Conservation (phyloP, 257 asterid species). For the Linderniella brevidens region DNA sequence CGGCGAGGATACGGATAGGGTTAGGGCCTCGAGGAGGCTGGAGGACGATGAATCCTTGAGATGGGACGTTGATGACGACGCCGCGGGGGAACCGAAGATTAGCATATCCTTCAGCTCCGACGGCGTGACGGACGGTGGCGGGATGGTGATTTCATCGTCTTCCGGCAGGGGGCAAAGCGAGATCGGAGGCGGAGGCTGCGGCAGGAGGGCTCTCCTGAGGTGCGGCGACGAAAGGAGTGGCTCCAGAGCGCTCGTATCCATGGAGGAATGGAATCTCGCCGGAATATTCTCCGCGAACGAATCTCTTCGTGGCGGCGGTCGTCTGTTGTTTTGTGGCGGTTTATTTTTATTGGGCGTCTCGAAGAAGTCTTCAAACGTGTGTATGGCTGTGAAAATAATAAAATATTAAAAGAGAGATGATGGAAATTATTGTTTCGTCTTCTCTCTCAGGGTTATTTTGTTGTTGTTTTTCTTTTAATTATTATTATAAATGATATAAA, state of each 20-base stretch:
- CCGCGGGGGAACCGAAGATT: conserved; percentile 50
- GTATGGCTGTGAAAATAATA: no score
- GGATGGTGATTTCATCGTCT: conserved; percentile 39
- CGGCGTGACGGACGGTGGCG: conserved; percentile 40
- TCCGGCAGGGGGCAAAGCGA: conserved; percentile 56
- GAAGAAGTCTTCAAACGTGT: background rate
- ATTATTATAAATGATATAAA: no score
- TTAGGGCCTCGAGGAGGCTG: conserved; percentile 30
- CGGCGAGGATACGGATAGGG: conserved; percentile 19
- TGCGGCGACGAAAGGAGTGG: conserved; percentile 43
- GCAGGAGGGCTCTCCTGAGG: conserved; percentile 13
- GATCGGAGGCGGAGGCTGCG: conserved; percentile 14
- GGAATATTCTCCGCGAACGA: conserved; percentile 6
- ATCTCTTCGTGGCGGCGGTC: no score
- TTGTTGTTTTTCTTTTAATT: no score
- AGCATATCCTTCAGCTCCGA: conserved; percentile 56
- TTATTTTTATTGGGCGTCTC: background rate
- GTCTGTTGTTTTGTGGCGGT: no score
- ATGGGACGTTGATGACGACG: conserved; percentile 21
- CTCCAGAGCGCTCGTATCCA: conserved; percentile 33
- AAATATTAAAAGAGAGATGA: conserved; percentile 8
- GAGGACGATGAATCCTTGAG: conserved; percentile 22
- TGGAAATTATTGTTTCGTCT: no score
- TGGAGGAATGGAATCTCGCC: conserved; percentile 6
- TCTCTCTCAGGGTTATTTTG: no score